These are phyloP conservation scores for Pulveroboletus sp. DNA, from an alignment of 768 basidiomycete genomes.

Conservation along the genomic window DNA sequence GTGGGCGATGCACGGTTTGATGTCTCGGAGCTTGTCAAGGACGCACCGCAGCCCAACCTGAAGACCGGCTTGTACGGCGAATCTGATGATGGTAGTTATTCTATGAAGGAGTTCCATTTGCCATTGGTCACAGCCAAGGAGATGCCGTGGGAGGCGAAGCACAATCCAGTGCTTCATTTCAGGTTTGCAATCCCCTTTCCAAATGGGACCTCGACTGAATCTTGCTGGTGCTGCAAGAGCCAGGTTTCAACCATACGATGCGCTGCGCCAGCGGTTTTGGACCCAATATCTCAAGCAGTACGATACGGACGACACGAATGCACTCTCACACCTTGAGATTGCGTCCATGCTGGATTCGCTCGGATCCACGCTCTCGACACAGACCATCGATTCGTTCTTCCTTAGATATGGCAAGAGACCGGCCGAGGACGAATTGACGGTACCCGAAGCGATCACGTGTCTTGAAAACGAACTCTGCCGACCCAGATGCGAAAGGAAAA, in stretches of 20 bases:
- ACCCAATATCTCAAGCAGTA: conserved; percentile 85
- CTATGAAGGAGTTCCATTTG: conserved; percentile 74
- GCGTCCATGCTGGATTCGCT: conserved; percentile 96
- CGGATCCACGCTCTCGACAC: conserved; percentile 81
- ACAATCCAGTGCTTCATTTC: conserved; percentile 67
- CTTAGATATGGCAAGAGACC: conserved; percentile 62
- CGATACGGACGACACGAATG: conserved; percentile 77
- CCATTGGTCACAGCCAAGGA: conserved; percentile 61
- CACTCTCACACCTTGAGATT: conserved; percentile 80
- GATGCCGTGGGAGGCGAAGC: conserved; percentile 67
- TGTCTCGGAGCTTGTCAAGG: conserved; percentile 64
- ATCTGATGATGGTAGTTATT: conserved; percentile 32
- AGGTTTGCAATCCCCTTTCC: conserved; percentile 37
- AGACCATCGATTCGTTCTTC: conserved; percentile 85
- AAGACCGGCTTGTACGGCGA: conserved; percentile 46
- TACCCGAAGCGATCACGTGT: conserved; percentile 78
- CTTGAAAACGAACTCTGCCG: conserved; percentile 83
- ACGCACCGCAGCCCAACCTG: conserved; percentile 64
- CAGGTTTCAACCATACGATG: conserved; percentile 93
- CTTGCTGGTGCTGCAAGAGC: conserved; percentile 48
- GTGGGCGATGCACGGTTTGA: conserved; percentile 79
- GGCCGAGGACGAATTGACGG: conserved; percentile 65
- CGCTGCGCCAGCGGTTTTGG: conserved; percentile 90
- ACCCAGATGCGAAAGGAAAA: conserved; percentile 67
- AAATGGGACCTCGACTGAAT: conserved; percentile 1